Conservation (phyloP, 768 basidiomycete species). For the Saitozyma podzolica region DNA sequence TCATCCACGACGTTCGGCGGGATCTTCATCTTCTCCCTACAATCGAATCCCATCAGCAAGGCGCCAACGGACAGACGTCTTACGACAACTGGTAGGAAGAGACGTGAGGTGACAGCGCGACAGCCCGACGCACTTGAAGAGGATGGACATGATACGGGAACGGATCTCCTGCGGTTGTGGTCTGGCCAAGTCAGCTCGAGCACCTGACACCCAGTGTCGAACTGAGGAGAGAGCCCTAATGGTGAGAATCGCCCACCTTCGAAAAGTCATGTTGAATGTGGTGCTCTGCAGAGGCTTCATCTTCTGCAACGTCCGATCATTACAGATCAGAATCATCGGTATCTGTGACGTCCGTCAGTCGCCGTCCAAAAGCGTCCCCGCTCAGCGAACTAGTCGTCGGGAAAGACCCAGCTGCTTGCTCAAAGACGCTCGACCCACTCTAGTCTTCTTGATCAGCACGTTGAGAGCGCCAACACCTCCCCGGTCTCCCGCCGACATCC, state of each 20-base stretch:
- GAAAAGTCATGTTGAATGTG: conserved; percentile 74
- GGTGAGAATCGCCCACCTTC: conserved; percentile 60
- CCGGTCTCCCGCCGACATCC: conserved; percentile 96
- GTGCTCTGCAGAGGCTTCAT: conserved; percentile 77
- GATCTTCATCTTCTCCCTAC: conserved; percentile 89
- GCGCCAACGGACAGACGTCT: no score
- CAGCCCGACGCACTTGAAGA: conserved; percentile 73
- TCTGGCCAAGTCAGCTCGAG: conserved; percentile 55
- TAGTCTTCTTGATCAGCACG: conserved; percentile 86
- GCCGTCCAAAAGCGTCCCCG: no score
- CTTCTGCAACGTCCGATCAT: conserved; percentile 82
- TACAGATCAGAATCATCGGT: conserved; percentile 96
- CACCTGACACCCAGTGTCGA: no score
- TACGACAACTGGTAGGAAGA: neutral
- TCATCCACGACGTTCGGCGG: conserved; percentile 89
- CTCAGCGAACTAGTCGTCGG: no score
- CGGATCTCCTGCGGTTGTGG: conserved; percentile 74
- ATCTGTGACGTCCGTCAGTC: conserved; percentile 58
- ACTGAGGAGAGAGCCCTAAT: neutral
- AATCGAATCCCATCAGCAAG: neutral
- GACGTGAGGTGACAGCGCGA: neutral
- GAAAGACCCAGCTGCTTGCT: no score
- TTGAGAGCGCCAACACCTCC: conserved; percentile 95
- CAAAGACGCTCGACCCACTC: no score
- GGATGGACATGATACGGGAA: conserved; percentile 81